Evolutionary conservation across 2,329 filamentous ascomycete species (phyloP).

Genomic region (Exophiala bonariae): DNA sequence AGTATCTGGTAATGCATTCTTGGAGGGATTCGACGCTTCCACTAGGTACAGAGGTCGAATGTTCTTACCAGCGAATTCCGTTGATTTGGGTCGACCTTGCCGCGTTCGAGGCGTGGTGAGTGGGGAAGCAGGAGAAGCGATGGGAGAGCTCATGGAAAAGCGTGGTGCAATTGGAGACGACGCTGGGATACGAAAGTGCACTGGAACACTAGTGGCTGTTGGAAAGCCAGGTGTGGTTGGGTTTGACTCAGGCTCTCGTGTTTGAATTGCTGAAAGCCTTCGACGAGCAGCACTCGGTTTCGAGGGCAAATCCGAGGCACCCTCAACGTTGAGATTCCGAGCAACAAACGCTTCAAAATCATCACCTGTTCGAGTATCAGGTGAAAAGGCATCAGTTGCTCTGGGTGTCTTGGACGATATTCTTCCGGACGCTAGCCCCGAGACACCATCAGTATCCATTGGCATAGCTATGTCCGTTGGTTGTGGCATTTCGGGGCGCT

Average conservation of each 20-base stretch:
- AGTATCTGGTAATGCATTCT: constrained; percentile 39
- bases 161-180: constrained; percentile 38
- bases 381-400: too few species aligned
- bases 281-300: constrained; percentile 20
- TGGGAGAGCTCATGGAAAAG: constrained; percentile 34
- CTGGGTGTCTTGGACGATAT: constrained; percentile 15
- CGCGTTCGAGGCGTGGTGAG: constrained; percentile 37
- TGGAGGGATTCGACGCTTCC: constrained; percentile 57
- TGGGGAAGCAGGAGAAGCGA: constrained; percentile 43
- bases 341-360: too few species aligned
- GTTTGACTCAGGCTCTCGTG: constrained; percentile 17
- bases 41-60: constrained; percentile 82
- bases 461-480: constrained; percentile 39
- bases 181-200: constrained; percentile 51
- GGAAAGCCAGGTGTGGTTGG: constrained; percentile 42
- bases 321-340: constrained; percentile 34
- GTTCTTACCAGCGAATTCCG: constrained; percentile 61
- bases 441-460: constrained; percentile 43
- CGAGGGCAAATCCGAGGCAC: constrained; percentile 45
- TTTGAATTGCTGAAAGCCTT: constrained; percentile 23
- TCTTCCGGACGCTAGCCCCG: constrained; percentile 36
- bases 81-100: constrained; percentile 49
- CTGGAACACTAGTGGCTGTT: constrained; percentile 57
- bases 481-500: constrained; percentile 61
- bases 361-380: too few species aligned